Evolutionary conservation across 495 filamentous ascomycete genomes (phyloP).

Genomic region (Cercophora scortea): DNA sequence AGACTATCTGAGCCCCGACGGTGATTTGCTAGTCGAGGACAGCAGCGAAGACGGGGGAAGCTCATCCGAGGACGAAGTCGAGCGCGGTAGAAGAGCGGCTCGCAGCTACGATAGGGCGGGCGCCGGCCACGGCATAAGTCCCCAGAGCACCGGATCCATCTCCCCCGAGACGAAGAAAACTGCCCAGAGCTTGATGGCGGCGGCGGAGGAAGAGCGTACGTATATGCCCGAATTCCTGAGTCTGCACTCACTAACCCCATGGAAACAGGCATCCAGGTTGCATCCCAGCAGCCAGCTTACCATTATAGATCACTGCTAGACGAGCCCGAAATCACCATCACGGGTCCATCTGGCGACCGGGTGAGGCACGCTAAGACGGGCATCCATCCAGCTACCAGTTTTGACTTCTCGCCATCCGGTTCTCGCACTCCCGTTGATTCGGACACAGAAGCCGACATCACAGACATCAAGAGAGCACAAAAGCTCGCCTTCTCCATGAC

Average conservation of each 20-base stretch:
- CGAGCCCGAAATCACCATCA: conserved; percentile 57
- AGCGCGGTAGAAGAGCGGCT: conserved; percentile 40
- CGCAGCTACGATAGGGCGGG: conserved; percentile 19
- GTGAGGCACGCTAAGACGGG: conserved; percentile 47
- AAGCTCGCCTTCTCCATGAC: conserved; percentile 73
- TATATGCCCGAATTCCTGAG: conserved; percentile 7
- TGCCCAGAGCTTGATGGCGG: conserved; percentile 53
- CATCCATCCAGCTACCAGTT: conserved; percentile 76
- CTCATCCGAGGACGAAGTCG: conserved; percentile 43
- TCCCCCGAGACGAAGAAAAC: conserved; percentile 24
- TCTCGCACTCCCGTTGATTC: conserved; percentile 73
- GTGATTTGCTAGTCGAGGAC: conserved; percentile 47
- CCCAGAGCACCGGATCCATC: conserved; percentile 19
- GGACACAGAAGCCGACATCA: conserved; percentile 76
- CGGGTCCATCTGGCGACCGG: conserved; percentile 52
- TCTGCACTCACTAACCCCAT: background rate
- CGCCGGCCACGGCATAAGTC: conserved; percentile 13
- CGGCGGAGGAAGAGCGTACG: conserved; percentile 74
- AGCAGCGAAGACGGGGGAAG: conserved; percentile 47
- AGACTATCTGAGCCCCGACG: conserved; percentile 58
- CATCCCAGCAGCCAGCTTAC: conserved; percentile 27
- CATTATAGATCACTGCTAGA: conserved; percentile 49
- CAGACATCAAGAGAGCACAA: conserved; percentile 79
- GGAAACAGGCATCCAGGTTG: conserved; percentile 36
- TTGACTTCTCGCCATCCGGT: conserved; percentile 60